Conservation (phyloP, 1,284 basidiomycete species). For the Malassezia restricta region DNA sequence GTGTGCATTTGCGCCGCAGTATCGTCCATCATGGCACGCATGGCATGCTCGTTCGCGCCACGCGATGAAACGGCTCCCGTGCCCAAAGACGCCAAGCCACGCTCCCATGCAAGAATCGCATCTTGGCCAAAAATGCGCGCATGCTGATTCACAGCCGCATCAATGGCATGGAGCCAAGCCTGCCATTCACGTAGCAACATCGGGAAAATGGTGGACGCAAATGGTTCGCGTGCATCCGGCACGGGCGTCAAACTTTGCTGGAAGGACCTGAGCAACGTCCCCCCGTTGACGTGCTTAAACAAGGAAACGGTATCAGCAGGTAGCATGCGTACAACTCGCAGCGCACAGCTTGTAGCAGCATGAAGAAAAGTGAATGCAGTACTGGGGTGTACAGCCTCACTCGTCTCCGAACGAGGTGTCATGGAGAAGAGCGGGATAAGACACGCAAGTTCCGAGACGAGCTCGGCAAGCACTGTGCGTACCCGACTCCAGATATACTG, state of each 20-base stretch:
- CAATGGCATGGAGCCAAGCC: conserved; percentile 21
- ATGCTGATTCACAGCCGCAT: conserved; percentile 30
- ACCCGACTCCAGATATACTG: conserved; percentile 36
- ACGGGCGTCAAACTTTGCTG: conserved; percentile 4
- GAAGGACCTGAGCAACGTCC: not conserved
- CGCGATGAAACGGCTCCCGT: not conserved
- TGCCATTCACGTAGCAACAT: conserved; percentile 34
- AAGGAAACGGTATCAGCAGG: conserved; percentile 16
- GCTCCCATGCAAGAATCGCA: conserved; percentile 28
- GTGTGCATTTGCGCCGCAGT: conserved; percentile 5
- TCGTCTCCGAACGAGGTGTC: not conserved
- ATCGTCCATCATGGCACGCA: conserved; percentile 10
- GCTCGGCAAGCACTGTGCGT: conserved; percentile 26
- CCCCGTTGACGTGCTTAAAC: not conserved
- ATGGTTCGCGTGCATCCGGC: conserved; percentile 26
- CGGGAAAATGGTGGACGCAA: conserved; percentile 31
- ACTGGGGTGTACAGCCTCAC: conserved; percentile 21
- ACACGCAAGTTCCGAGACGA: conserved; percentile 23
- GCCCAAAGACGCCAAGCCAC: conserved; percentile 19
- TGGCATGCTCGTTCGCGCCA: not conserved
- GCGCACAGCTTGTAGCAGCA: conserved; percentile 25
- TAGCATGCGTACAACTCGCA: conserved; percentile 25
- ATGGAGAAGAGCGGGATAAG: conserved; percentile 30
- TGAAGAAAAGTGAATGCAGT: conserved; percentile 33
- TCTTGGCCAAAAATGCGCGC: conserved; percentile 41